A percentile compares a stretch with the other conserved stretches of the same genome.
Evolutionary conservation across 1,284 basidiomycete species (phyloP).

Genomic region (Apiotrichum siamense): DNA sequence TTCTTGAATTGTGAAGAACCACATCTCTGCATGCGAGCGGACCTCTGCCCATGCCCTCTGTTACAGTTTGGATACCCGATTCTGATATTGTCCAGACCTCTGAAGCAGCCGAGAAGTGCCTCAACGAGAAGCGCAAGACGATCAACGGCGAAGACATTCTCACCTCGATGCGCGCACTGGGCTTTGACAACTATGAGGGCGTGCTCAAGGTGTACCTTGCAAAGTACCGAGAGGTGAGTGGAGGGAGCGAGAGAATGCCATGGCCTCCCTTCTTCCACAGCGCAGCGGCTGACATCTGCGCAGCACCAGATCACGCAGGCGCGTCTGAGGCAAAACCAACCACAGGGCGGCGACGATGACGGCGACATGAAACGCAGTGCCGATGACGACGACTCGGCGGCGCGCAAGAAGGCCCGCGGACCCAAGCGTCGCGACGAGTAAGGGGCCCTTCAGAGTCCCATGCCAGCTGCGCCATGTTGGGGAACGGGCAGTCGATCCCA

Average conservation of each 20-base stretch:
- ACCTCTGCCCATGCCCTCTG: too few relatives aligned
- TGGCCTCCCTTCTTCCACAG: background rate
- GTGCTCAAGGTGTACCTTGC: conserved; percentile 92
- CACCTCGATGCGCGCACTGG: conserved; percentile 85
- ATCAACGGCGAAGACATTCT: conserved; percentile 81
- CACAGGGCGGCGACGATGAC: conserved; percentile 10
- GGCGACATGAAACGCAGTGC: conserved; percentile 21
- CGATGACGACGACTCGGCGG: conserved; percentile 14
- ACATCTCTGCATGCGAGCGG: too few relatives aligned
- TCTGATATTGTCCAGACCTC: conserved; percentile 32
- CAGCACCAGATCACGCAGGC: conserved; percentile 29
- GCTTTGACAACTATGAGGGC: conserved; percentile 83
- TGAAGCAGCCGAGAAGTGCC: conserved; percentile 77
- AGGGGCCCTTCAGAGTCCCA: too few relatives aligned
- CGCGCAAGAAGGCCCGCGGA: conserved; percentile 16
- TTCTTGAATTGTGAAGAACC: too few relatives aligned
- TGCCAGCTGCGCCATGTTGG: too few relatives aligned
- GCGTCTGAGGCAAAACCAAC: conserved; percentile 16
- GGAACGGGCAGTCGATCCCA: too few relatives aligned
- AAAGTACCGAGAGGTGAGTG: conserved; percentile 73
- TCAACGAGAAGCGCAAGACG: conserved; percentile 94
- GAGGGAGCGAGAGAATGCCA: background rate
- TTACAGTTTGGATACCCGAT: too few relatives aligned
- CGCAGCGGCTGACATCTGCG: background rate
- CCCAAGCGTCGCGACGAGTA: conserved; percentile 7